phyloP scores from a whole-genome alignment of 768 basidiomycete species.

The Gloeopeniophorella convolvens region DNA sequence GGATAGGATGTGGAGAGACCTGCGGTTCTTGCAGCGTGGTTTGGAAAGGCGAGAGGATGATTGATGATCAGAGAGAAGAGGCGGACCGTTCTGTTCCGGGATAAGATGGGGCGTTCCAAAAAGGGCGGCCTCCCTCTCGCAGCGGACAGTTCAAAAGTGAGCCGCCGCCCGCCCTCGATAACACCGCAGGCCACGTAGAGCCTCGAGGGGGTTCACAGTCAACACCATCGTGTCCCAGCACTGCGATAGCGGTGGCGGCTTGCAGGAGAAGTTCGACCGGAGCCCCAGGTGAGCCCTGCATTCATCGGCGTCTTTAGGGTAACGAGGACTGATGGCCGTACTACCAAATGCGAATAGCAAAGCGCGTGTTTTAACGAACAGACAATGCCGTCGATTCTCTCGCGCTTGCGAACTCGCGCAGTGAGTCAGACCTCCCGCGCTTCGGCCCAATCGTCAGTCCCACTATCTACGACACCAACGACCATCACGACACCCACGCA shows the following conservation, averaged over 20 bases:
- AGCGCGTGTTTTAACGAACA: not conserved
- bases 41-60: no score
- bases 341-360: not conserved
- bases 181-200: not conserved
- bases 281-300: not conserved
- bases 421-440: conserved; percentile 22
- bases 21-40: no score
- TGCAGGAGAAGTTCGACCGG: not conserved
- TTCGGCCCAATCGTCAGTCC: conserved; percentile 10
- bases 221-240: not conserved
- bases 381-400: conserved; percentile 27
- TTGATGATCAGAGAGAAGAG: no score
- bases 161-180: not conserved
- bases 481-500: conserved; percentile 6
- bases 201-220: not conserved
- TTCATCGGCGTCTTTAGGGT: not conserved
- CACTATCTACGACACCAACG: conserved; percentile 12
- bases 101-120: no score
- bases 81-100: not conserved
- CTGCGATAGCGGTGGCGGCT: not conserved
- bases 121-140: conserved; percentile 10
- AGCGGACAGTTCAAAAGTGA: conserved; percentile 13
- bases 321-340: not conserved
- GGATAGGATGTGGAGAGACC: no score
- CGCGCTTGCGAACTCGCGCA: conserved; percentile 28